A percentile compares a stretch with the other conserved stretches of the same genome.
phyloP scores from a whole-genome alignment of 1,284 basidiomycete genomes.

The Bondarzewia mesenterica region DNA sequence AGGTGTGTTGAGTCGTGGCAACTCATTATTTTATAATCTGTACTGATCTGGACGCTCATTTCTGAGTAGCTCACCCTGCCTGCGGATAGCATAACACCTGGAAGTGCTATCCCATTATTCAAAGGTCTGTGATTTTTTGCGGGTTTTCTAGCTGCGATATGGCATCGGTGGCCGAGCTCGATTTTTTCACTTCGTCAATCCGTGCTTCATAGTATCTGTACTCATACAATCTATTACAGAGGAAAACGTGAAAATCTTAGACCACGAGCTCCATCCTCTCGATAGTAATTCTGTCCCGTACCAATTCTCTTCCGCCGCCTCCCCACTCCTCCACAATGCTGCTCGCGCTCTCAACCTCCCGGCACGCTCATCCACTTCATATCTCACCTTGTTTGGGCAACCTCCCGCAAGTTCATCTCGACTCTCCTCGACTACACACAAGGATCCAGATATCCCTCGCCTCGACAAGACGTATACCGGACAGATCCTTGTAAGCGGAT shows the following conservation, averaged over 20 bases:
- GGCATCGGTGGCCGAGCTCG: background rate
- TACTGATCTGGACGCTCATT: background rate
- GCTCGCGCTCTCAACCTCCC: constrained; percentile 61
- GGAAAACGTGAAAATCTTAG: constrained; percentile 67
- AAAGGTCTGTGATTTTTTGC: constrained; percentile 35
- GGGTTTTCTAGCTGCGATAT: background rate
- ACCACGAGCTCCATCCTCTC: constrained; percentile 66
- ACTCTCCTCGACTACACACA: constrained; percentile 20
- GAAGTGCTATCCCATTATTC: constrained; percentile 62
- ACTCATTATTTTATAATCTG: background rate
- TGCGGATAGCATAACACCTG: constrained; percentile 51
- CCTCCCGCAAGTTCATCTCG: constrained; percentile 23
- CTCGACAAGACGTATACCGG: constrained; percentile 64
- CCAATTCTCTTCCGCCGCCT: constrained; percentile 57
- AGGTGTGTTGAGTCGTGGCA: constrained; percentile 34
- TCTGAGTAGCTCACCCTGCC: constrained; percentile 56
- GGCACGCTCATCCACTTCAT: constrained; percentile 48
- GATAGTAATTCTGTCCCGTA: constrained; percentile 63
- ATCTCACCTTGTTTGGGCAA: constrained; percentile 46
- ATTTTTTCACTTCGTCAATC: too few species aligned
- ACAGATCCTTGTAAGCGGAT: constrained; percentile 65
- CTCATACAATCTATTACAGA: constrained; percentile 31
- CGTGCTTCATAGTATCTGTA: too few species aligned
- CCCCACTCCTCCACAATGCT: constrained; percentile 58
- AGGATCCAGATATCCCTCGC: constrained; percentile 8